These are phyloP conservation scores for Penicillium atrosanguineum DNA, from an alignment of 495 filamentous ascomycete species.

Conservation along the genomic window DNA sequence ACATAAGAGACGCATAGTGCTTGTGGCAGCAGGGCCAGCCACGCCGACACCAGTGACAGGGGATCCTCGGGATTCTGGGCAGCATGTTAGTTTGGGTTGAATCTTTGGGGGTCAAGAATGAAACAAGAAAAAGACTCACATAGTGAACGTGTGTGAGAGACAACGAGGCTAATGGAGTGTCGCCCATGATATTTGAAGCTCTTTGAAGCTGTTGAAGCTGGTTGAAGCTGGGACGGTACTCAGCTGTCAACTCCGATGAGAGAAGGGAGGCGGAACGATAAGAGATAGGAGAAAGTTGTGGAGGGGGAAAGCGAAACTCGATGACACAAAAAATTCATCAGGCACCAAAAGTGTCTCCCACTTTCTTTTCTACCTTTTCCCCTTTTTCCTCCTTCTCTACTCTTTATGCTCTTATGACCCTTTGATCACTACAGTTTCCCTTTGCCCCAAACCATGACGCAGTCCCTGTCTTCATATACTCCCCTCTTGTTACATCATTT, in stretches of 20 bases:
- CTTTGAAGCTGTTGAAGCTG: no score
- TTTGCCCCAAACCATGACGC: slow-evolving; percentile 43
- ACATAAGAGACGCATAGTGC: slow-evolving; percentile 85
- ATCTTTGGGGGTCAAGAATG: not conserved
- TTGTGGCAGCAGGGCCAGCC: slow-evolving; percentile 90
- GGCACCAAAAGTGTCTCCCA: slow-evolving; percentile 17
- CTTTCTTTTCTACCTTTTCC: slow-evolving; percentile 7
- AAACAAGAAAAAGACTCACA: slow-evolving; percentile 46
- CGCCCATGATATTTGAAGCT: slow-evolving; percentile 46
- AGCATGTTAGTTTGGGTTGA: slow-evolving; percentile 13
- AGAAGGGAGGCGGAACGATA: slow-evolving; percentile 10
- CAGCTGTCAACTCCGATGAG: not conserved
- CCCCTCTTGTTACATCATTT: slow-evolving; percentile 32
- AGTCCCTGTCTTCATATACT: slow-evolving; percentile 30
- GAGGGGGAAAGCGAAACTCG: slow-evolving; percentile 12
- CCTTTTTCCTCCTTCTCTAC: slow-evolving; percentile 3
- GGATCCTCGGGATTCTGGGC: slow-evolving; percentile 82
- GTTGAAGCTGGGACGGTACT: not conserved
- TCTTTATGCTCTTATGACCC: not conserved
- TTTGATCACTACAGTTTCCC: slow-evolving; percentile 1
- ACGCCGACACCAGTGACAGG: slow-evolving; percentile 83
- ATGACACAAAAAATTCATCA: slow-evolving; percentile 15
- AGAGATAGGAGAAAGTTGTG: slow-evolving; percentile 23
- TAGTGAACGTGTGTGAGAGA: slow-evolving; percentile 97
- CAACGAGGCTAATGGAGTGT: slow-evolving; percentile 77